Evolutionary conservation across 345 rosid genomes (phyloP).

Genomic region (Isatis tinctoria): DNA sequence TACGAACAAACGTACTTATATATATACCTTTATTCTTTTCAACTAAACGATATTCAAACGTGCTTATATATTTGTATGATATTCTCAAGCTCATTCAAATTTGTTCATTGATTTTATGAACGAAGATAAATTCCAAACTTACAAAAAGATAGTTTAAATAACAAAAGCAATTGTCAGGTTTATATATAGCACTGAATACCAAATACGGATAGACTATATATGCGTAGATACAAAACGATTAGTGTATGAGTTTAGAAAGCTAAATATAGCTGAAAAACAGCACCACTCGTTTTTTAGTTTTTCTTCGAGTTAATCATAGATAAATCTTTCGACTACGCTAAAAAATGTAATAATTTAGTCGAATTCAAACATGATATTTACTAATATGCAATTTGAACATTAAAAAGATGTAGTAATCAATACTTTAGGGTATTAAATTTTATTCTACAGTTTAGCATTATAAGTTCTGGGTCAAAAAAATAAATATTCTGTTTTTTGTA

Average conservation of each 20-base stretch:
- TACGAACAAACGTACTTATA: neutral
- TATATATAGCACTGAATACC: neutral
- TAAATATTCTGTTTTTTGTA: too few relatives aligned
- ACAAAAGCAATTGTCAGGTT: neutral
- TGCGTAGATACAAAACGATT: neutral
- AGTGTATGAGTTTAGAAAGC: neutral
- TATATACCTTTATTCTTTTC: neutral
- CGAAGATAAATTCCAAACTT: neutral
- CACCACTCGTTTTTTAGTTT: neutral
- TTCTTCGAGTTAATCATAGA: neutral
- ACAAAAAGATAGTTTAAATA: neutral
- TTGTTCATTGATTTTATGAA: neutral
- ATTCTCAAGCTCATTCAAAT: neutral
- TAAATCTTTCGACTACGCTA: neutral
- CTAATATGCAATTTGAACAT: neutral
- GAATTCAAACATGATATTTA: neutral
- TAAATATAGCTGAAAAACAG: neutral
- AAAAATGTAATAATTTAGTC: neutral
- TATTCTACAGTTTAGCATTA: too few relatives aligned
- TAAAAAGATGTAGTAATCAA: neutral
- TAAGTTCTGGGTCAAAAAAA: too few relatives aligned
- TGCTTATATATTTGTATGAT: neutral
- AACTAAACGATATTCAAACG: too few relatives aligned
- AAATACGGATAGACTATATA: neutral
- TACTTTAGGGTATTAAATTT: too few relatives aligned